Conservation (phyloP, 768 basidiomycete genomes). For the Mrakia blollopis region DNA sequence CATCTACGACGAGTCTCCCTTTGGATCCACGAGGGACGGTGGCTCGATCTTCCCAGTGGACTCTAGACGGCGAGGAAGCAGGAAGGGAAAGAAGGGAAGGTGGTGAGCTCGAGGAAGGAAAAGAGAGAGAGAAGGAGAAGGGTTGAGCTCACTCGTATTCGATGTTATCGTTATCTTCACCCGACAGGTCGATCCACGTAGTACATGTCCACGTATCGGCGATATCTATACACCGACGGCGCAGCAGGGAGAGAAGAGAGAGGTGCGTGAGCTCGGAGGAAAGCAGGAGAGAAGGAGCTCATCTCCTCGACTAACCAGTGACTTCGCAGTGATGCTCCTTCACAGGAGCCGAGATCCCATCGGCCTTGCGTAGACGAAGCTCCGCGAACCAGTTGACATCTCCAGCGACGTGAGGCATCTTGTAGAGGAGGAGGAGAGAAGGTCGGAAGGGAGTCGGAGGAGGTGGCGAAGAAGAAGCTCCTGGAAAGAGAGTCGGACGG, state of each 20-base stretch:
- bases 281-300: not conserved
- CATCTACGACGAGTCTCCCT: not conserved
- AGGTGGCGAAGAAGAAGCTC: too few species aligned
- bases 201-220: conserved; percentile 1
- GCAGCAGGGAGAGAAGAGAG: not conserved
- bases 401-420: not conserved
- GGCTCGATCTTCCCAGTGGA: conserved; percentile 2
- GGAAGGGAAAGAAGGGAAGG: not conserved
- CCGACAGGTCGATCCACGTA: not conserved
- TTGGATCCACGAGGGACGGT: not conserved
- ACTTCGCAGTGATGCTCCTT: conserved; percentile 2
- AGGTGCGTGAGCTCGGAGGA: not conserved
- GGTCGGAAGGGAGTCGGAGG: too few species aligned
- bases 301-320: not conserved
- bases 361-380: not conserved
- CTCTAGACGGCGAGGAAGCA: not conserved
- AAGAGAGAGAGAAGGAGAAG: not conserved
- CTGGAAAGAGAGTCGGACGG: too few species aligned
- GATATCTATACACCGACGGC: not conserved
- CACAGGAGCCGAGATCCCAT: not conserved
- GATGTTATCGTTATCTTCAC: not conserved
- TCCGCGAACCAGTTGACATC: not conserved
- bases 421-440: too few species aligned
- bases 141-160: not conserved
- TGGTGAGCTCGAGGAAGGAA: not conserved